Conservation (phyloP, 2,329 filamentous ascomycete genomes). For the Alternaria solani region DNA sequence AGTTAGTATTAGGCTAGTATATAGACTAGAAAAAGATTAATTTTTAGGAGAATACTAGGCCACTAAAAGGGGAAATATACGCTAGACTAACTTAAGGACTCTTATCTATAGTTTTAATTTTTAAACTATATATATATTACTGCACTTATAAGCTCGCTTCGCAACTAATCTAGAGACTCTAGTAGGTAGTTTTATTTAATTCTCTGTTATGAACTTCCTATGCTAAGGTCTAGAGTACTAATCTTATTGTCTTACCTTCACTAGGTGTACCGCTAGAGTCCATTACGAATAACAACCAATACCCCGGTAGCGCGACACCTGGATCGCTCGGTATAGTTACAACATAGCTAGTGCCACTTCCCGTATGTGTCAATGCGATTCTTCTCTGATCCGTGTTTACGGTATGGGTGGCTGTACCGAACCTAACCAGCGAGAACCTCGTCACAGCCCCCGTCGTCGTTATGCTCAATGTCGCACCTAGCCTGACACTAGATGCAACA, state of each 20-base stretch:
- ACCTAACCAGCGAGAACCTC: conserved; percentile 58
- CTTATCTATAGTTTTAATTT: too few species aligned
- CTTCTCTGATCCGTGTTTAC: conserved; percentile 67
- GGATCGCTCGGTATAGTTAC: conserved; percentile 57
- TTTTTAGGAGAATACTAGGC: too few species aligned
- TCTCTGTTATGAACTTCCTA: too few species aligned
- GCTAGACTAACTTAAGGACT: too few species aligned
- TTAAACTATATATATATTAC: too few species aligned
- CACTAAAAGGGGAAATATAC: too few species aligned
- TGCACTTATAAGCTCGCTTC: too few species aligned
- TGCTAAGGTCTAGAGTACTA: not conserved
- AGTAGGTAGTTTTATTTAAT: too few species aligned
- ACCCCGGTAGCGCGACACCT: conserved; percentile 62
- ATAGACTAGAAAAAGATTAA: too few species aligned
- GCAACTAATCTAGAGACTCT: too few species aligned
- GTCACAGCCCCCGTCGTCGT: conserved; percentile 36
- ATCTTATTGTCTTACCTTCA: conserved; percentile 54
- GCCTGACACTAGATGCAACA: conserved; percentile 38
- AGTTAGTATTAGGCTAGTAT: too few species aligned
- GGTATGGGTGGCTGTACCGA: conserved; percentile 62
- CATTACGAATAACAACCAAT: conserved; percentile 64
- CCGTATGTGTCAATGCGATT: conserved; percentile 53
- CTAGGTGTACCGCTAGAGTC: conserved; percentile 57
- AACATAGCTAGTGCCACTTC: conserved; percentile 49
- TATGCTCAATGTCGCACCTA: conserved; percentile 45